Evolutionary conservation across 257 asterid species (phyloP).

Genomic region (Paraleonurus japonicus): DNA sequence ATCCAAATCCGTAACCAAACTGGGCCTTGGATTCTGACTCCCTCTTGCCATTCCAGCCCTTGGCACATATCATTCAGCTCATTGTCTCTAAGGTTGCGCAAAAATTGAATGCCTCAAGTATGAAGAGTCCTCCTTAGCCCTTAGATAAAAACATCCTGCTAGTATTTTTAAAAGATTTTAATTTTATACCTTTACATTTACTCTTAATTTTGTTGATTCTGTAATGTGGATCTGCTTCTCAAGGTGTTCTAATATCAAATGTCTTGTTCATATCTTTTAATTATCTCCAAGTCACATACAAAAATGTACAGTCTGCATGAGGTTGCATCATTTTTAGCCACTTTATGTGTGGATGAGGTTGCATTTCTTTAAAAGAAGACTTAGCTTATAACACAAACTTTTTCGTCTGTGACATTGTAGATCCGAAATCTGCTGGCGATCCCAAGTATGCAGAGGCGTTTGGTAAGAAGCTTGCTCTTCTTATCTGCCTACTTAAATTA

Average conservation of each 20-base stretch:
- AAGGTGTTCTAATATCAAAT: not conserved
- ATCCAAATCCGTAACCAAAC: no score
- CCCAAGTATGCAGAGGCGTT: slow-evolving; percentile 71
- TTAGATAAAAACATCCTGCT: not conserved
- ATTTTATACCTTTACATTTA: not conserved
- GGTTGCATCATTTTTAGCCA: slow-evolving; percentile 10
- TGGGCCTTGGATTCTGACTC: no score
- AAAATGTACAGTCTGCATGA: slow-evolving; percentile 13
- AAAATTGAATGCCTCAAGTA: no score
- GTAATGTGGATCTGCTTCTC: not conserved
- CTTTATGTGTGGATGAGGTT: not conserved
- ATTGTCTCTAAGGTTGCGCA: no score
- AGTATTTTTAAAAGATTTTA: not conserved
- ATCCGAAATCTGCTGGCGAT: slow-evolving; percentile 74
- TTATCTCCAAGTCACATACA: not conserved
- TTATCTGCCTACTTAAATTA: slow-evolving; percentile 11
- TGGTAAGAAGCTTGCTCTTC: slow-evolving; percentile 55
- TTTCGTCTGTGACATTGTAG: slow-evolving; percentile 48
- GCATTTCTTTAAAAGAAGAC: not conserved
- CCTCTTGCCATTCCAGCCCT: no score
- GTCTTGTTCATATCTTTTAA: not conserved
- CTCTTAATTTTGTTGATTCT: not conserved
- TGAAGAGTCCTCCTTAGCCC: not conserved
- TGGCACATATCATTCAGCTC: no score
- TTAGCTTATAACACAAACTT: slow-evolving; percentile 21